Evolutionary conservation across 108 stramenopile genomes (phyloP), one percentile per base, ranked within the genome.

Genomic region (Skeletonema marinoi): DNA sequence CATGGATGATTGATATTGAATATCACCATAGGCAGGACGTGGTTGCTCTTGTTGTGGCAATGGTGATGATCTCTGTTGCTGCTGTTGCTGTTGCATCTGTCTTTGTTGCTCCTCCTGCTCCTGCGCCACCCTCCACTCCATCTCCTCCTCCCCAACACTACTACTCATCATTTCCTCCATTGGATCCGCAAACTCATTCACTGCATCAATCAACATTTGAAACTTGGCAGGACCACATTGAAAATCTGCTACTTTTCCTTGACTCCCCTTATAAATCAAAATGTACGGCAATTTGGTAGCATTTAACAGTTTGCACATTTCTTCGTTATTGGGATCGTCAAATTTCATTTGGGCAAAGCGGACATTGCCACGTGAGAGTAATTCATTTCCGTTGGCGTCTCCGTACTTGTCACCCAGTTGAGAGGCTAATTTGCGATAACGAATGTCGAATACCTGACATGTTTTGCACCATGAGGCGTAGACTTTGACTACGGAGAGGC

Each of bases 401-500:
- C 38, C 36, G 63, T 65, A 67, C 12, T 66, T 69, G 71, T 85
- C 85, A 7, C 81, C 81, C n/a, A 81, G 25, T 66, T 82, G 78
- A 6, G 66, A 66, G 41, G 81, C 81, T 12, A 85, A 78, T 60
- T 85, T 77, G 10, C 73, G 71, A 38, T 85, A 85, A 1, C 76
- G 63, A 6, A 65, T 71, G 59, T 77, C 81, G 41, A 85, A 85
- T 21, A 70, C 66, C 33, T 71, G 59, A 61, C 85, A 85, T 6
- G 81, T 82, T 70, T 82, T 82, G 68, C 85, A 85, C 85, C 85
- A 85, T 48, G 59, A 68, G 32, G 85, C 85, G 30, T 79, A 83
- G 16, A 82, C 80, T 66, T 83, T 85, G 51, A 83, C 76, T 48
- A 83, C 64, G 56, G 78, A 75, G 46, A 83, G 65, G 30, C 78